These are phyloP conservation scores for Penicillium crustosum DNA, from an alignment of 2,329 filamentous ascomycete species.

Conservation along the genomic window DNA sequence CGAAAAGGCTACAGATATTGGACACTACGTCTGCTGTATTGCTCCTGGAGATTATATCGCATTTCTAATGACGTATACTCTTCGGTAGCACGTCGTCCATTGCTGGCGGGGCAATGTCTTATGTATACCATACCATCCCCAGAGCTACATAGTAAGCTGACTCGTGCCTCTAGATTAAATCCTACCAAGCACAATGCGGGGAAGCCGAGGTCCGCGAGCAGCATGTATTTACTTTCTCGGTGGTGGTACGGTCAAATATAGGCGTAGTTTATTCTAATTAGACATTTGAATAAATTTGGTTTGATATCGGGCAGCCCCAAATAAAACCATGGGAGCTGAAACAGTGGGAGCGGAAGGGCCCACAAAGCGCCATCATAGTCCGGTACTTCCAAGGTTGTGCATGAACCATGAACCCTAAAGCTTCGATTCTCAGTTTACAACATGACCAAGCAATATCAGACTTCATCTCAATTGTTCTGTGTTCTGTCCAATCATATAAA, in stretches of 20 bases:
- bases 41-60: constrained; percentile 64
- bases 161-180: not conserved
- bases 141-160: not conserved
- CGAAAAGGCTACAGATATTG: constrained; percentile 56
- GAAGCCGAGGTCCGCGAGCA: constrained; percentile 28
- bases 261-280: not conserved
- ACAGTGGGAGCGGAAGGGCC: not conserved
- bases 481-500: not conserved
- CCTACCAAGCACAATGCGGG: constrained; percentile 20
- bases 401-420: not conserved
- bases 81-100: constrained; percentile 31
- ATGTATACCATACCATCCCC: not conserved
- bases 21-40: constrained; percentile 55
- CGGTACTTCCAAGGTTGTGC: not conserved
- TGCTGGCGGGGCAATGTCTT: constrained; percentile 42
- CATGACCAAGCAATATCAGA: not conserved
- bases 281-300: not conserved
- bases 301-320: not conserved
- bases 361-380: not conserved
- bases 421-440: not conserved
- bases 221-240: constrained; percentile 9
- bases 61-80: constrained; percentile 66
- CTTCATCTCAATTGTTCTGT: not conserved
- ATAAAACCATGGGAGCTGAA: not conserved
- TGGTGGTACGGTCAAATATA: not conserved